Evolutionary conservation across 2,329 filamentous ascomycete genomes (phyloP).

Genomic region (Alternaria novae-zelandiae): DNA sequence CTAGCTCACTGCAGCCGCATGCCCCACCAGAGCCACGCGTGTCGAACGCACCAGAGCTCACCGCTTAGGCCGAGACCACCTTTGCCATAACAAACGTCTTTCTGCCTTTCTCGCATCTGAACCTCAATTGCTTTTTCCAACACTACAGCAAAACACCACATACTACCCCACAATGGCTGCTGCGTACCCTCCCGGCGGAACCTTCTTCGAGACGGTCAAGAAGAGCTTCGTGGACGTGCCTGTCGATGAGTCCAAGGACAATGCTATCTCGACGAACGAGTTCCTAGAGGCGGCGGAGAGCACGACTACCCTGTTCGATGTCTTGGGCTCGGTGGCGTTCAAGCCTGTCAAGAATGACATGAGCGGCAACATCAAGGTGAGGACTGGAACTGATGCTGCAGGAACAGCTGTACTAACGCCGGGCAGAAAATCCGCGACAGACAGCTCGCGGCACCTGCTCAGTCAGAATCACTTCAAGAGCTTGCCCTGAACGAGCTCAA

Average conservation of each 20-base stretch:
- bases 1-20: slow-evolving; percentile 17
- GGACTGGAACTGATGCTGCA: background rate
- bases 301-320: slow-evolving; percentile 80
- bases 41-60: slow-evolving; percentile 19
- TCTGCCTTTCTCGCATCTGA: background rate
- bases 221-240: slow-evolving; percentile 84
- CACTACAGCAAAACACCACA: background rate
- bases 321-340: slow-evolving; percentile 76
- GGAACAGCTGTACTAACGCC: background rate
- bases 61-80: slow-evolving; percentile 21
- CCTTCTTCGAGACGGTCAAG: slow-evolving; percentile 86
- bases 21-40: slow-evolving; percentile 20
- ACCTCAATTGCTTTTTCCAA: background rate
- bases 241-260: slow-evolving; percentile 73
- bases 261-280: slow-evolving; percentile 80
- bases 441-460: slow-evolving; percentile 75
- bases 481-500: slow-evolving; percentile 88
- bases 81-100: slow-evolving; percentile 6
- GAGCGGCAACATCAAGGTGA: slow-evolving; percentile 86
- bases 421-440: slow-evolving; percentile 85
- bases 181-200: slow-evolving; percentile 65
- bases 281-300: slow-evolving; percentile 93
- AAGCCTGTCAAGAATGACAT: slow-evolving; percentile 91
- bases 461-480: slow-evolving; percentile 84
- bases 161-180: slow-evolving; percentile 33